phyloP scores from a whole-genome alignment of 1,284 basidiomycete species.

The Ganoderma sinense region DNA sequence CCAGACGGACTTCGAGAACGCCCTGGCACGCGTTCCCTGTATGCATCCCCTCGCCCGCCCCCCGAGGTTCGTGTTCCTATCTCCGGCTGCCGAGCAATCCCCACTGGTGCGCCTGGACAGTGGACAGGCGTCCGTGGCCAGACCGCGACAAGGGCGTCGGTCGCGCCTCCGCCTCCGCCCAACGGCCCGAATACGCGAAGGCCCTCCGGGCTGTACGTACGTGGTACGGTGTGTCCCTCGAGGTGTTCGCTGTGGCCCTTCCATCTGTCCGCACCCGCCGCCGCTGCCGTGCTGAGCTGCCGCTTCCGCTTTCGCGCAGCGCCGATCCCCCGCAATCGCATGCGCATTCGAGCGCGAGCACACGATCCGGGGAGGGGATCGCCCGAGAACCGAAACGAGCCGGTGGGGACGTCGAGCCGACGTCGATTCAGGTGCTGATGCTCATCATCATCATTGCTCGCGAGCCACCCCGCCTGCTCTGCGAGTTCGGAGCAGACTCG shows the following conservation, averaged over 20 bases:
- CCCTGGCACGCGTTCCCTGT: slow-evolving; percentile 16
- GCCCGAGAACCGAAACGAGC: slow-evolving; percentile 19
- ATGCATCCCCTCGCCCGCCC: slow-evolving; percentile 14
- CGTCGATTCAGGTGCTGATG: neutral
- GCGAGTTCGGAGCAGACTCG: too few species aligned
- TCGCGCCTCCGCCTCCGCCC: neutral
- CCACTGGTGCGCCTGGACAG: neutral
- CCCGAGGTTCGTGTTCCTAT: slow-evolving; percentile 19
- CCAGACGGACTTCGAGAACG: slow-evolving; percentile 21
- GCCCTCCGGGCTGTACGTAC: neutral
- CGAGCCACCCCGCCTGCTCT: neutral
- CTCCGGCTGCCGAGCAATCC: slow-evolving; percentile 29
- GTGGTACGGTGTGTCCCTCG: neutral
- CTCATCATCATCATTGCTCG: too few species aligned
- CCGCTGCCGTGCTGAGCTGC: neutral
- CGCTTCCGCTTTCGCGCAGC: slow-evolving; percentile 15
- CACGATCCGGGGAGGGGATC: slow-evolving; percentile 21
- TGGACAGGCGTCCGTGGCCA: neutral
- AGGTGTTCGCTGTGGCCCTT: neutral
- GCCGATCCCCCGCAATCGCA: slow-evolving; percentile 30
- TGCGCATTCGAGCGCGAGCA: neutral
- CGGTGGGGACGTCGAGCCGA: slow-evolving; percentile 2
- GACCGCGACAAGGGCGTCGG: neutral
- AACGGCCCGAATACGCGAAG: neutral
- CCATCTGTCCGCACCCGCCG: neutral